phyloP scores from a whole-genome alignment of 2,329 filamentous ascomycete genomes.

The Aspergillus japonicus region DNA sequence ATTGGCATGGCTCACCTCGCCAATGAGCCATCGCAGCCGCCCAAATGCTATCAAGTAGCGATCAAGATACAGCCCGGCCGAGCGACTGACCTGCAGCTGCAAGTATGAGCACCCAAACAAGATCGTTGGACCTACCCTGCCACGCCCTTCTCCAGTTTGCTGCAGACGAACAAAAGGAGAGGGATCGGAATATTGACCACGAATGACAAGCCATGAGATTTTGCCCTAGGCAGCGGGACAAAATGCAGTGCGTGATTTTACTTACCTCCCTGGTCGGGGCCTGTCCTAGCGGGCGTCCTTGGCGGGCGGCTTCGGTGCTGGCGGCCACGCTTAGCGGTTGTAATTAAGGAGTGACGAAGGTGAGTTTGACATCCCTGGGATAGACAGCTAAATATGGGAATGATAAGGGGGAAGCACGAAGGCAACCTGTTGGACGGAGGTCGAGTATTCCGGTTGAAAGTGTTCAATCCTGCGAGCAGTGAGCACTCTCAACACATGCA shows the following conservation, averaged over 20 bases:
- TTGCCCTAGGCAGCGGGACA: not conserved
- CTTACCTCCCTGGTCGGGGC: not conserved
- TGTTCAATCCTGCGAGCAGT: not conserved
- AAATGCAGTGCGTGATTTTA: conserved; percentile 15
- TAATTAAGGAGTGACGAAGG: not conserved
- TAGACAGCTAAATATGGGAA: not conserved
- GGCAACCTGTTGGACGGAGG: not conserved
- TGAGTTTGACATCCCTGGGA: not conserved
- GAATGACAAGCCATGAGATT: not conserved
- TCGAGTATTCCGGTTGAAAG: not conserved
- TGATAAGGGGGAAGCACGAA: not conserved
- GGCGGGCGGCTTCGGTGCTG: conserved; percentile 10
- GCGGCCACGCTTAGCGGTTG: conserved; percentile 6
- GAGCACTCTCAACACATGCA: no score
- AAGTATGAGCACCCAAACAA: conserved; percentile 6
- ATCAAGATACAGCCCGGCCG: conserved; percentile 1
- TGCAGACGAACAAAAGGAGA: not conserved
- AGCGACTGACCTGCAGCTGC: conserved; percentile 4
- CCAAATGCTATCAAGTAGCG: conserved; percentile 6
- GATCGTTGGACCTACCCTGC: not conserved
- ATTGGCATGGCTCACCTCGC: conserved; percentile 21
- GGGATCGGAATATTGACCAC: not conserved
- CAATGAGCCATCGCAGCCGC: conserved; percentile 11
- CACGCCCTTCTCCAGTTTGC: not conserved
- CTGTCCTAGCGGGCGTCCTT: conserved; percentile 13